Evolutionary conservation across 192 early-diverging fungal species (phyloP).

Genomic region (Gonapodya prolifera): DNA sequence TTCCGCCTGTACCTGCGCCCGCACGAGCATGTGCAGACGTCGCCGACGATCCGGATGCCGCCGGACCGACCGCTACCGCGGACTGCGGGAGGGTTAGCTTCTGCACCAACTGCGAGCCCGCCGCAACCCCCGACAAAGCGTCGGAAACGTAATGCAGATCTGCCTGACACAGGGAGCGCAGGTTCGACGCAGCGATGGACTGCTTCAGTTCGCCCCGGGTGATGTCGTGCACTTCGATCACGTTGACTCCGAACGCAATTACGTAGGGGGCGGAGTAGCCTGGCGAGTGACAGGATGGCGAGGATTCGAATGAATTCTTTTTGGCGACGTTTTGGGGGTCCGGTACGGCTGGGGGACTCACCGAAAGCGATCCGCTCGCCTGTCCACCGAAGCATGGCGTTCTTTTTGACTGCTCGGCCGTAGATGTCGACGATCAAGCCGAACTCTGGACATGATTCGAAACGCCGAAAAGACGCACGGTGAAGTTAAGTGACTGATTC

Average conservation of each 20-base stretch:
- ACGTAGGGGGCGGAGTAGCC: too few relatives aligned
- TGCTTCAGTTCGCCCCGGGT: background rate
- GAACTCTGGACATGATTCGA: slow-evolving; percentile 44
- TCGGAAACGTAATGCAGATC: too few relatives aligned
- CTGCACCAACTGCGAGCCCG: too few relatives aligned
- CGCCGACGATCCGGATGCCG: too few relatives aligned
- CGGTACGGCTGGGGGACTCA: background rate
- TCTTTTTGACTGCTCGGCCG: slow-evolving; percentile 54
- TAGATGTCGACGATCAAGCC: slow-evolving; percentile 84
- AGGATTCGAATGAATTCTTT: slow-evolving; percentile 27
- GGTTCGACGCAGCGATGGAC: background rate
- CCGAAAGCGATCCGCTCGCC: slow-evolving; percentile 25
- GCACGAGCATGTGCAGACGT: too few relatives aligned
- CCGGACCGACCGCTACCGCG: too few relatives aligned
- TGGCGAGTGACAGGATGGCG: too few relatives aligned
- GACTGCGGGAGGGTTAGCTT: too few relatives aligned
- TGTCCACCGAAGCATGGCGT: slow-evolving; percentile 80
- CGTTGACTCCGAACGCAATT: slow-evolving; percentile 74
- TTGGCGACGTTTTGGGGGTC: background rate
- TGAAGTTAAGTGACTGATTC: background rate
- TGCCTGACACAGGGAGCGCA: too few relatives aligned
- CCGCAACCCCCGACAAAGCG: too few relatives aligned
- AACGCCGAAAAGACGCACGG: background rate
- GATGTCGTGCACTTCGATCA: slow-evolving; percentile 79
- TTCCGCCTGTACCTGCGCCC: too few relatives aligned